Base-by-base conservation (phyloP, 352 stramenopile species). In the Globisporangium recalcitrans region DNA sequence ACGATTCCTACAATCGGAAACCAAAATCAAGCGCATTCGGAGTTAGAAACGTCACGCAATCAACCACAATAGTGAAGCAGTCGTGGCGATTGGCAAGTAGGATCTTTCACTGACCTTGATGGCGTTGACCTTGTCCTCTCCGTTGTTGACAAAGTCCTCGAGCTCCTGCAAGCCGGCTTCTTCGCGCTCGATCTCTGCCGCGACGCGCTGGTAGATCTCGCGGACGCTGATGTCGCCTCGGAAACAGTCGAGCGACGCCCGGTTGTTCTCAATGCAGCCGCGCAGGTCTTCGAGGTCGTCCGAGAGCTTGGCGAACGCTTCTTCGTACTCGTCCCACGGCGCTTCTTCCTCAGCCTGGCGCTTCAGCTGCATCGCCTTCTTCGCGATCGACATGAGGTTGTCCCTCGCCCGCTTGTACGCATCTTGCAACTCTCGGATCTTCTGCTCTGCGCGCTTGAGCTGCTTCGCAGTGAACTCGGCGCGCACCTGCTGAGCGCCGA, bases 201-300 rank as follows among this genome's bases (percentile, higher is more conserved):
- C 74, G 4, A 91, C 70, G 21, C 78, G 80, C 55, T 90, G 69
- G 47, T 91, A 96, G 47, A 91, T 71, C 24, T 88, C 82, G 19
- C 80, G 80, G 36, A 96, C 76, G 49, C 69, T 86, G 38, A 74
- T 75, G 60, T 96, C 87, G 4, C 85, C 87, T 7, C 83, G 81
- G 63, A 96, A 96, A 36, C 83, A 89, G 27, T 91, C 83, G 9
- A 94, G 55, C 13, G 82, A 80, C 34, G 79, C 81, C 62, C 86
- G 84, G 74, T 93, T 93, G 68, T 92, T 96, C 67, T 91, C 85
- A 58, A 95, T 94, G 19, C 76, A 76, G 16, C 80, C 87, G 11
- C 73, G 77, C 16, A 95, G 63, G 36, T 90, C 85, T 40, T 94
- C 83, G 14, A 93, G 60, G 66, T 93, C 83, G 46, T 95, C 83